A percentile compares a stretch with the other conserved stretches of the same genome.
These are phyloP conservation scores for Dionaea muscipula DNA, from an alignment of 179 eudicot genomes.

Conservation along the genomic window DNA sequence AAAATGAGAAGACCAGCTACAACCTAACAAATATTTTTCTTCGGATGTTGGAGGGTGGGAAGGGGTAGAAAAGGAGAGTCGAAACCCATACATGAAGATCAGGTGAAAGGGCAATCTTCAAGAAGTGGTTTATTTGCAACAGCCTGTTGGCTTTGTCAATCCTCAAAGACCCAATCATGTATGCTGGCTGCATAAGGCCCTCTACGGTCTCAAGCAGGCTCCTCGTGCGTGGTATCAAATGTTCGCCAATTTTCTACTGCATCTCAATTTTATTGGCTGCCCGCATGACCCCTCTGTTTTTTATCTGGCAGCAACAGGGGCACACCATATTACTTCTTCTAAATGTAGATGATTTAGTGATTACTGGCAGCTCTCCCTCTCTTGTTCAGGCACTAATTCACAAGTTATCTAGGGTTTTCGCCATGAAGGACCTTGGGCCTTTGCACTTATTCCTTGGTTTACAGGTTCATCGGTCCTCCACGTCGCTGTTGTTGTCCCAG, in stretches of 20 bases:
- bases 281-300: neutral
- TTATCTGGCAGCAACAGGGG: neutral
- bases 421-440: no score
- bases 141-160: neutral
- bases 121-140: neutral
- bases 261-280: neutral
- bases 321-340: neutral
- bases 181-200: neutral
- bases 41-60: no score
- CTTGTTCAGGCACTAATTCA: no score
- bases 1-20: no score
- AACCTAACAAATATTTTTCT: no score
- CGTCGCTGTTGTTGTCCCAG: no score
- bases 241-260: neutral
- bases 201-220: neutral
- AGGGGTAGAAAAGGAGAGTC: no score
- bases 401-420: no score
- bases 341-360: slow-evolving; percentile 4
- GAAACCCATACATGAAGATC: neutral
- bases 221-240: neutral
- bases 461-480: no score
- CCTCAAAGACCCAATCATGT: neutral
- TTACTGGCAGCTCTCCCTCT: neutral
- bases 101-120: neutral
- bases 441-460: no score